Percentiles rank a stretch among this genome's conserved stretches.
Conservation (phyloP, 345 rosid genomes). For the Syzygium aqueum region DNA sequence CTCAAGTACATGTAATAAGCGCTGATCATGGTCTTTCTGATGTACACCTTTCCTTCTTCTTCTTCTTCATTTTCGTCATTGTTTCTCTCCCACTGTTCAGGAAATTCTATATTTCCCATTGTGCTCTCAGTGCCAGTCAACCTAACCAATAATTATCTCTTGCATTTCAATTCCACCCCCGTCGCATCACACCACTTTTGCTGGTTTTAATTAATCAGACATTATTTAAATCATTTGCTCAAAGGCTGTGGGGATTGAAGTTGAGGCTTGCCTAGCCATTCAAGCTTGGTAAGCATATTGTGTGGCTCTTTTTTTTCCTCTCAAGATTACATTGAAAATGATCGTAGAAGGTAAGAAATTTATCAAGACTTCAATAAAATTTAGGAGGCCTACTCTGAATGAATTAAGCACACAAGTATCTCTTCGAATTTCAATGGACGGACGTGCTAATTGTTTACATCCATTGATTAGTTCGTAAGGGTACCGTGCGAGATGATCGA, state of each 20-base stretch:
- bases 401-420: neutral
- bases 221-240: neutral
- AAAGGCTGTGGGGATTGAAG: neutral
- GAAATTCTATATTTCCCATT: neutral
- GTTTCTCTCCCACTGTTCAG: neutral
- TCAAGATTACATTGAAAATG: neutral
- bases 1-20: neutral
- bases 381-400: neutral
- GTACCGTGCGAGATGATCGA: neutral
- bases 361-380: neutral
- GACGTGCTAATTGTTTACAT: neutral
- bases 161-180: neutral
- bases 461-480: neutral
- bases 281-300: neutral
- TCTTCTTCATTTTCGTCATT: neutral
- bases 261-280: neutral
- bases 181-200: neutral
- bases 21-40: neutral
- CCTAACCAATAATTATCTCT: neutral
- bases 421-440: neutral
- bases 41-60: neutral
- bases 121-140: neutral
- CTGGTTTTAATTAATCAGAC: neutral
- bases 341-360: neutral
- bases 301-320: neutral